phyloP scores from a whole-genome alignment of 495 filamentous ascomycete species.

The Oleoguttula mirabilis region DNA sequence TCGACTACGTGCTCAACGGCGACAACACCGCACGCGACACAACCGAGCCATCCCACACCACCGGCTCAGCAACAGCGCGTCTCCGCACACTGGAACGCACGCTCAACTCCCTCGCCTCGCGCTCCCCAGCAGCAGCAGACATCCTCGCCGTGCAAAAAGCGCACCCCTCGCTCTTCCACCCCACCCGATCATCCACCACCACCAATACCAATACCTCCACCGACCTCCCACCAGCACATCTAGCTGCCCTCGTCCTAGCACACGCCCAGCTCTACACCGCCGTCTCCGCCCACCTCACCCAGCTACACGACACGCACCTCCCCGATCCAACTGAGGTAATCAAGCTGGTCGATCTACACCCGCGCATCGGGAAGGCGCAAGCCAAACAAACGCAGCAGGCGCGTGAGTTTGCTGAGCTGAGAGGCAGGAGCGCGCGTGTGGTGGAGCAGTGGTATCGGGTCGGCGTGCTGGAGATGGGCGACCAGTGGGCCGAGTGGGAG shows the following conservation, averaged over 20 bases:
- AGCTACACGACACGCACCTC: conserved; percentile 23
- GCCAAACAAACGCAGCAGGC: conserved; percentile 57
- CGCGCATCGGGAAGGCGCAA: conserved; percentile 56
- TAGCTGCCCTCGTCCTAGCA: conserved; percentile 60
- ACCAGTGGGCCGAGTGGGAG: conserved; percentile 66
- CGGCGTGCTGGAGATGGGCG: conserved; percentile 53
- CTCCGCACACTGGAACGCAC: conserved; percentile 50
- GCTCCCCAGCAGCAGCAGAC: conserved; percentile 19
- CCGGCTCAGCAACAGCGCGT: conserved; percentile 26
- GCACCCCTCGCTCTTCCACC: conserved; percentile 47
- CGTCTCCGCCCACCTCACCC: conserved; percentile 72
- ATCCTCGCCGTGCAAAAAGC: conserved; percentile 36
- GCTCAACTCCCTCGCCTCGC: conserved; percentile 24
- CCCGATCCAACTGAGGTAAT: conserved; percentile 37
- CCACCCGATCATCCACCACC: conserved; percentile 16
- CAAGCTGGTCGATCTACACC: conserved; percentile 53
- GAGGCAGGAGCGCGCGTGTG: conserved; percentile 58
- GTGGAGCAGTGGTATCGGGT: conserved; percentile 73
- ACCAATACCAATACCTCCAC: conserved; percentile 4
- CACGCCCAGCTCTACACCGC: conserved; percentile 64
- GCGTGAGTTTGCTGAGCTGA: conserved; percentile 56
- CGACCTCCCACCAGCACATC: conserved; percentile 25
- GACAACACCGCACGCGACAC: conserved; percentile 22
- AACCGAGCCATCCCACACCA: conserved; percentile 1
- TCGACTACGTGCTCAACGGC: conserved; percentile 66